Percentiles rank a stretch among this genome's conserved stretches.
Conservation (phyloP, 257 asterid species). For the Lantana camara region DNA sequence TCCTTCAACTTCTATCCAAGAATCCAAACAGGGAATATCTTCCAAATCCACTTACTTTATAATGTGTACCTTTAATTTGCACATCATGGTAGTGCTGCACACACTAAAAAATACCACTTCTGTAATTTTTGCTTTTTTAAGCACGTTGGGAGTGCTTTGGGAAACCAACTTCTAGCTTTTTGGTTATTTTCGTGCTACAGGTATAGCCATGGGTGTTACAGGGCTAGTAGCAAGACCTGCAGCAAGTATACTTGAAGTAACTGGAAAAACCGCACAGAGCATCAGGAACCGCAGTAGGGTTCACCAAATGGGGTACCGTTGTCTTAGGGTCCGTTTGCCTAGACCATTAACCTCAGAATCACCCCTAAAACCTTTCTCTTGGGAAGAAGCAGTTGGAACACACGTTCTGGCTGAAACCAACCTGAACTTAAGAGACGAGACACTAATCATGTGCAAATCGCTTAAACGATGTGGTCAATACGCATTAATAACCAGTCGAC, state of each 20-base stretch:
- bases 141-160: no score
- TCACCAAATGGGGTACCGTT: constrained; percentile 58
- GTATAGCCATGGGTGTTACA: constrained; percentile 92
- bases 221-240: constrained; percentile 97
- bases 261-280: constrained; percentile 98
- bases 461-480: constrained; percentile 67
- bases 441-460: constrained; percentile 65
- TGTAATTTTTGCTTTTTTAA: no score
- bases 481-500: constrained; percentile 60
- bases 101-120: no score
- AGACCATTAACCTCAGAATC: constrained; percentile 74
- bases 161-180: no score
- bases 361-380: constrained; percentile 75
- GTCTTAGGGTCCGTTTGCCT: constrained; percentile 78
- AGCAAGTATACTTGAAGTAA: constrained; percentile 95
- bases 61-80: background rate
- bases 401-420: constrained; percentile 66
- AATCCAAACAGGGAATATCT: no score
- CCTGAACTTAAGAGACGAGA: constrained; percentile 53
- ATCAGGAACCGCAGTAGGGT: constrained; percentile 89
- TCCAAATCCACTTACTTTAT: background rate
- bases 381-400: constrained; percentile 96
- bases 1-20: no score
- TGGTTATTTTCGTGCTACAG: constrained; percentile 51
- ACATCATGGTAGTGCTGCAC: no score